Evolutionary conservation across 2,329 filamentous ascomycete genomes (phyloP).

Genomic region (Trichoderma atroviride): DNA sequence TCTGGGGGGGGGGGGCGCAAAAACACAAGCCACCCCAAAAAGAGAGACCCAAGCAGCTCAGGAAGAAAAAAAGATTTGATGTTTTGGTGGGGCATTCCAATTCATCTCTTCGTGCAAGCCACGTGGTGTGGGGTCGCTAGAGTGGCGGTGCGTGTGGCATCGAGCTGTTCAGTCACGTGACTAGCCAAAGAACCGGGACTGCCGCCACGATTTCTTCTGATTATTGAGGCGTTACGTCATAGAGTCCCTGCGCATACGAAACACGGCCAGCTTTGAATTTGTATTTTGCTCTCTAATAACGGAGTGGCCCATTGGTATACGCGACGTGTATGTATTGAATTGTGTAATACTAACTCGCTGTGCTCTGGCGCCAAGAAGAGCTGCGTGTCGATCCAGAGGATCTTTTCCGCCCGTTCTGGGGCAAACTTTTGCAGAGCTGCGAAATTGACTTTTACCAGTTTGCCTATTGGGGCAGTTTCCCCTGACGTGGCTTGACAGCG

Average conservation of each 20-base stretch:
- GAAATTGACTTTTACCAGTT: neutral
- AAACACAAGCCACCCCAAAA: neutral
- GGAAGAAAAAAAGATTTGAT: neutral
- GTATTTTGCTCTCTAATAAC: neutral
- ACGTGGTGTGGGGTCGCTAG: conserved; percentile 15
- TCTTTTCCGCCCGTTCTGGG: neutral
- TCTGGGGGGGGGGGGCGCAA: neutral
- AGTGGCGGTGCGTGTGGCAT: conserved; percentile 23
- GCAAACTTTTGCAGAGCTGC: neutral
- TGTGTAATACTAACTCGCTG: neutral
- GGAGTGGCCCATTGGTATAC: neutral
- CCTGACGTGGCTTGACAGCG: conserved; percentile 1
- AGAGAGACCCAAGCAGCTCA: neutral
- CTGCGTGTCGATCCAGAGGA: neutral
- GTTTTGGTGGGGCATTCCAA: neutral
- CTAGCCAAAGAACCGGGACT: conserved; percentile 22
- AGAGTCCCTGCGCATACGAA: neutral
- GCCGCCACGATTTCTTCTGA: conserved; percentile 12
- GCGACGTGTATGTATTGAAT: neutral
- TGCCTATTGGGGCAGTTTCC: conserved; percentile 3
- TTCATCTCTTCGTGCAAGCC: conserved; percentile 2
- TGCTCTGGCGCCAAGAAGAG: conserved; percentile 5
- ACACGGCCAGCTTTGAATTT: neutral
- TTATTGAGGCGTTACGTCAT: conserved; percentile 18
- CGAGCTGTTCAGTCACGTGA: conserved; percentile 13